A percentile compares a stretch with the other conserved stretches of the same genome.
Conservation (phyloP, 2,329 filamentous ascomycete species). For the Huntiella bhutanensis region DNA sequence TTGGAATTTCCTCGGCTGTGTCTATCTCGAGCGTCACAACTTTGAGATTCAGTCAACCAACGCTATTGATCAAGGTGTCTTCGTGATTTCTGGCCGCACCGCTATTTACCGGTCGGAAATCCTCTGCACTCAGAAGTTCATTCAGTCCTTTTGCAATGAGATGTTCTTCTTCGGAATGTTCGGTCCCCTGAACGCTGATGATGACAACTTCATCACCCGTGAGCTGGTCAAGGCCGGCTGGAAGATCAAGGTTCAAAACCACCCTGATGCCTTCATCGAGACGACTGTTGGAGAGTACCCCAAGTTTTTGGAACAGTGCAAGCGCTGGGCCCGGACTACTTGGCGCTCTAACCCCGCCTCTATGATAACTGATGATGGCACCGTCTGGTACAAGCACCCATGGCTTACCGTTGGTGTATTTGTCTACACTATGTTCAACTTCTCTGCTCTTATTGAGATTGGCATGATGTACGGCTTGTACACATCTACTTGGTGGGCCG, state of each 20-base stretch:
- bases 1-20: constrained; percentile 36
- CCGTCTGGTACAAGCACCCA: constrained; percentile 18
- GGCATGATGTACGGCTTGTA: constrained; percentile 19
- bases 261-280: constrained; percentile 26
- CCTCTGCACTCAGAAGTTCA: constrained; percentile 25
- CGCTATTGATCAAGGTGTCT: constrained; percentile 37
- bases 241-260: constrained; percentile 35
- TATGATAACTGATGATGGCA: constrained; percentile 18
- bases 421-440: constrained; percentile 32
- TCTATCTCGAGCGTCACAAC: constrained; percentile 43
- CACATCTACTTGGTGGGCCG: constrained; percentile 5
- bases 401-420: constrained; percentile 40
- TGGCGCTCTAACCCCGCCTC: constrained; percentile 35
- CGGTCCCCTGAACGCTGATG: constrained; percentile 32
- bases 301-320: constrained; percentile 33
- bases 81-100: constrained; percentile 38
- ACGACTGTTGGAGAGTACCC: constrained; percentile 32
- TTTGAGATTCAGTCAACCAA: constrained; percentile 39
- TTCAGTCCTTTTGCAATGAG: constrained; percentile 28
- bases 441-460: constrained; percentile 33
- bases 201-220: constrained; percentile 43
- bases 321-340: constrained; percentile 39
- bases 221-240: constrained; percentile 30
- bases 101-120: constrained; percentile 31
- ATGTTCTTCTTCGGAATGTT: constrained; percentile 26